Evolutionary conservation across 2,329 filamentous ascomycete genomes (phyloP), one percentile per base, ranked within the genome.

Genomic region (Colletotrichum sp.): DNA sequence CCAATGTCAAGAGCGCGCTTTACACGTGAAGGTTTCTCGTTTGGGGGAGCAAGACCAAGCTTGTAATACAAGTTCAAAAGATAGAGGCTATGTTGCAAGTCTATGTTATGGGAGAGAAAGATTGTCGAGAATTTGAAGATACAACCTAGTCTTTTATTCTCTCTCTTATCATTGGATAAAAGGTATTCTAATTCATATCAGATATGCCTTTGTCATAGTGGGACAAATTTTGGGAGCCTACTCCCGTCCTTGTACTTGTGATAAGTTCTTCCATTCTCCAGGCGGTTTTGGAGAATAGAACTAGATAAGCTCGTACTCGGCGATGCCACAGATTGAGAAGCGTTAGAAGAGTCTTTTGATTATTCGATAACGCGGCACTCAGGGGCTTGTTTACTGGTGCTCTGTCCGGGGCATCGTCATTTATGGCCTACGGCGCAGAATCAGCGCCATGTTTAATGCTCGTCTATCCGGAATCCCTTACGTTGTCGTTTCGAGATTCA

Each of bases 41-140:
- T 74, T 19, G 32, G 60, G 12, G 84, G 85, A 7, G 78, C 78
- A 0, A 80, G 57, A 30, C 77, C 82, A 0, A 85, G 78, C 34
- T 82, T 82, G 15, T 80, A 80, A 2, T 81, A 78, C 19, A 84
- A 77, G 0, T 82, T 85, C 5, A 85, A 75, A 0, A 77, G 66
- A 39, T 82, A 84, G 0, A 85, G 69, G 59, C 84, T 81, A 68
- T 86, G 84, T 77, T 86, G 84, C 1, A 86, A 72, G 71, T 86
- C 83, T 81, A 78, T 4, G 13, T 30, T 13, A 8, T 15, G 8
- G 4, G 12, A 61, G 5, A 67, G 72, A 36, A n/a, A 27, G 55
- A 7, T 44, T 75, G 32, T 27, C n/a, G 8, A 13, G 3, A 27
- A 12, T 13, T 13, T 52, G 19, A 34, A 13, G 13, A 25, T 13